A percentile compares a stretch with the other conserved stretches of the same genome.
Evolutionary conservation across 352 stramenopile genomes (phyloP).

Genomic region (Globisporangium heterothallicum): DNA sequence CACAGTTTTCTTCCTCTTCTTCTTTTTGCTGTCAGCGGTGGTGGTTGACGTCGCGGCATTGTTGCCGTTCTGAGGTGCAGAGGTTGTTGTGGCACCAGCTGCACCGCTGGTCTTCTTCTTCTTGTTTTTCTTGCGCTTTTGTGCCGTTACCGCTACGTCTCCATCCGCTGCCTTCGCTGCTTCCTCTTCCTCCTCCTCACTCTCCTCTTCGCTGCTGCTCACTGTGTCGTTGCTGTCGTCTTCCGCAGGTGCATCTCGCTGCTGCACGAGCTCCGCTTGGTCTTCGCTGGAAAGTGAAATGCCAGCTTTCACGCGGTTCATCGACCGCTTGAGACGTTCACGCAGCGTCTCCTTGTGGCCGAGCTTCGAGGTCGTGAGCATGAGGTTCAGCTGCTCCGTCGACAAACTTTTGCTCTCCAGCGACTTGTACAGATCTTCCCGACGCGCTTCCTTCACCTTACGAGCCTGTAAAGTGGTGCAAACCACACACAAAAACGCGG

Average conservation of each 20-base stretch:
- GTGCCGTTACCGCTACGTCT: background rate
- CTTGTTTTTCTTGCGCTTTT: slow-evolving; percentile 15
- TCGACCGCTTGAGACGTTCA: slow-evolving; percentile 68
- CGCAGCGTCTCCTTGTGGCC: slow-evolving; percentile 80
- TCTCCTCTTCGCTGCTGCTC: slow-evolving; percentile 12
- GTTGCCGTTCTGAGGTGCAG: background rate
- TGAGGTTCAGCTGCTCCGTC: slow-evolving; percentile 57
- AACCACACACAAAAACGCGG: background rate
- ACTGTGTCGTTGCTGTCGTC: slow-evolving; percentile 17
- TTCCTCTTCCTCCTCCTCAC: slow-evolving; percentile 9
- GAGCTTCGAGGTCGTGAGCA: slow-evolving; percentile 72
- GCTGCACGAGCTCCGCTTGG: slow-evolving; percentile 55
- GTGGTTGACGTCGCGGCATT: background rate
- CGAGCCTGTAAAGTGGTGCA: slow-evolving; percentile 24
- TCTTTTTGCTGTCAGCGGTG: slow-evolving; percentile 4
- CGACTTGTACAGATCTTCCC: slow-evolving; percentile 78
- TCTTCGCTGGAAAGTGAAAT: slow-evolving; percentile 46
- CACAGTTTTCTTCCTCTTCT: slow-evolving; percentile 21
- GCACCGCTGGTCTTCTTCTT: slow-evolving; percentile 20
- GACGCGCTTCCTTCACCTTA: slow-evolving; percentile 74
- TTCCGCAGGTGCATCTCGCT: slow-evolving; percentile 17
- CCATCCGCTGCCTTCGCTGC: background rate
- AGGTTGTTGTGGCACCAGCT: background rate
- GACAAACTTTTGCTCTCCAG: slow-evolving; percentile 54
- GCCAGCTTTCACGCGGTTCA: slow-evolving; percentile 74